These are phyloP conservation scores for Flaveria bidentis DNA, from an alignment of 129 eudicot genomes.

Conservation along the genomic window DNA sequence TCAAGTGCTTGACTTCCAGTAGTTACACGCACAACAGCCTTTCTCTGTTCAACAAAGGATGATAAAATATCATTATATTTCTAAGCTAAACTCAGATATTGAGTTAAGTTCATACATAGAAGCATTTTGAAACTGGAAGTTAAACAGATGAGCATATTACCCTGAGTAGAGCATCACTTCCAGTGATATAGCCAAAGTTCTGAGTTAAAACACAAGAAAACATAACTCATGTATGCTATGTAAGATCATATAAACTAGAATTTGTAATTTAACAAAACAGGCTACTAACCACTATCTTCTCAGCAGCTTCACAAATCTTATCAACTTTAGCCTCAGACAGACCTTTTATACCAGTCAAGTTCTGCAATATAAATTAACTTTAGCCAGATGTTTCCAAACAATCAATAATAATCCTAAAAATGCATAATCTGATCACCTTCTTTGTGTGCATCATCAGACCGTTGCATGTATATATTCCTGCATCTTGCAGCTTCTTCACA, in stretches of 20 bases:
- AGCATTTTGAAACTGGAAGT: not conserved
- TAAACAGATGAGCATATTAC: conserved; percentile 43
- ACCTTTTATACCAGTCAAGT: conserved; percentile 93
- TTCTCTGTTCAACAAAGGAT: conserved; percentile 56
- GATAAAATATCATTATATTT: conserved; percentile 19
- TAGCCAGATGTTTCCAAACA: conserved; percentile 1
- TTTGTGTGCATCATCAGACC: conserved; percentile 99
- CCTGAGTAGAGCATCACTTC: conserved; percentile 83
- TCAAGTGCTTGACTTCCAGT: conserved; percentile 99
- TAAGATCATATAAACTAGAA: not conserved
- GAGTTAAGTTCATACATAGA: conserved; percentile 7
- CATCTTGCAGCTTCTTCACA: conserved; percentile 98
- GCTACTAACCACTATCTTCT: conserved; percentile 86
- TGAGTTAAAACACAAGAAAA: conserved; percentile 35
- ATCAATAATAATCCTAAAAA: conserved; percentile 7
- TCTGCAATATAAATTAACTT: conserved; percentile 39
- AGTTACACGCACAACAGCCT: conserved; percentile 81
- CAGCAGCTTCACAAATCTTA: conserved; percentile 98
- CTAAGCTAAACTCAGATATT: conserved; percentile 8
- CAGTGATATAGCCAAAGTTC: conserved; percentile 97
- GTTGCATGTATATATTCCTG: conserved; percentile 96
- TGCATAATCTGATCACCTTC: conserved; percentile 69
- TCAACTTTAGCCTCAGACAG: conserved; percentile 99
- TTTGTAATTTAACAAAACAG: not conserved
- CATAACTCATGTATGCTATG: not conserved